Evolutionary conservation across 768 basidiomycete species (phyloP), one percentile per base, ranked within the genome.

Genomic region (Termitomyces sp.): DNA sequence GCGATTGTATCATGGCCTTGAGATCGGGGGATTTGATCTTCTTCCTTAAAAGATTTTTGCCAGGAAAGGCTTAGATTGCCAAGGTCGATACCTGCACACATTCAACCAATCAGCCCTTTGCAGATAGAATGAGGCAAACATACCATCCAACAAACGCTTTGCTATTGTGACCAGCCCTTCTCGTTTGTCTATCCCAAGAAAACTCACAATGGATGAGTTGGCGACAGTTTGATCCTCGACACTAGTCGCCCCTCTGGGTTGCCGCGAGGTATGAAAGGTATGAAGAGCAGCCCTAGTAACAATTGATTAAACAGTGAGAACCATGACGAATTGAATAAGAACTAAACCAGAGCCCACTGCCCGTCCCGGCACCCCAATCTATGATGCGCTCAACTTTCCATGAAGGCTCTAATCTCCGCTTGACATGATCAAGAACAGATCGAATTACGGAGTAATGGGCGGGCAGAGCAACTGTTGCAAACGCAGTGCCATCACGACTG

Each of bases 321-420:
- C 35, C 9, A 14, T n/a, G 19, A 14, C 9, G 14, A 39, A 16
- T 17, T 39, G 40, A 35, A 54, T 39, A 43, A 1, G 32, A 56
- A 25, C 37, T 78, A 37, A 64, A 94, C 93, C 94, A 95, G 28
- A 94, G 77, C 2, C 85, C 91, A 63, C 86, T 89, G 11, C 91
- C 93, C 0, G 86, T 84, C 9, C 84, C 92, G 52, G 86, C 79
- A 11, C 94, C 93, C 86, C 89, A 95, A 63, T 96, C 93, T 41
- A 93, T 74, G 11, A 96, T 73, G 34, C 73, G 78, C 27, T 84
- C 73, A 53, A 83, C 74, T 32, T 71, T 70, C 83, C 80, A 89
- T n/a, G 76, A 75, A 7, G 76, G 68, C n/a, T 81, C 85, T 37
- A 93, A 62, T 54, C 92, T 76, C 47, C 73, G 77, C 58, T 81